Evolutionary conservation across 768 basidiomycete genomes (phyloP).

Genomic region (Hygrophorus pudorinus): DNA sequence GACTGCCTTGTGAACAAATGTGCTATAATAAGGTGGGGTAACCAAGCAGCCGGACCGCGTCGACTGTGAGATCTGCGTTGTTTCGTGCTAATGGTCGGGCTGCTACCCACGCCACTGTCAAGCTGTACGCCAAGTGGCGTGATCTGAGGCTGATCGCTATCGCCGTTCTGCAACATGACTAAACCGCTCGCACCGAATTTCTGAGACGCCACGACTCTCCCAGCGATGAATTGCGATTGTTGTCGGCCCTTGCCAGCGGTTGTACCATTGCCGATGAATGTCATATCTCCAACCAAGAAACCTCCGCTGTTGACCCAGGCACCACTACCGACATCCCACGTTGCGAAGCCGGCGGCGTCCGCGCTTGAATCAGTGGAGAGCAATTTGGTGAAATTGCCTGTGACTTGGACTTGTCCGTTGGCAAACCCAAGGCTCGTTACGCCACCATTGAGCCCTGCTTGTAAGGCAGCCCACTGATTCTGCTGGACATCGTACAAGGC

Average conservation of each 20-base stretch:
- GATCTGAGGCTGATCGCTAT: constrained; percentile 43
- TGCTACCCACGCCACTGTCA: constrained; percentile 24
- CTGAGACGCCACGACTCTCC: constrained; percentile 45
- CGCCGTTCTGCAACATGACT: constrained; percentile 64
- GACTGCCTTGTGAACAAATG: constrained; percentile 44
- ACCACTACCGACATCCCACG: constrained; percentile 52
- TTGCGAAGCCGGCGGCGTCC: constrained; percentile 54
- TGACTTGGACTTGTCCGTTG: constrained; percentile 46
- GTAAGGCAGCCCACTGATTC: constrained; percentile 59
- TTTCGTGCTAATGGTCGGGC: constrained; percentile 19
- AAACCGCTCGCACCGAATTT: constrained; percentile 72
- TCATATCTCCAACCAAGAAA: constrained; percentile 60
- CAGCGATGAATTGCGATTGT: constrained; percentile 53
- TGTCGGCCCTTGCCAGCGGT: constrained; percentile 19
- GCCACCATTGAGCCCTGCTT: constrained; percentile 64
- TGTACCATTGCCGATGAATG: constrained; percentile 61
- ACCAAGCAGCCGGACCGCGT: constrained; percentile 25
- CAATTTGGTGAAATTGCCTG: constrained; percentile 64
- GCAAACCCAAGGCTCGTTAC: constrained; percentile 53
- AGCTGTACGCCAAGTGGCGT: constrained; percentile 54
- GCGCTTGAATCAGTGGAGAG: constrained; percentile 24
- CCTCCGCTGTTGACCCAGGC: constrained; percentile 71
- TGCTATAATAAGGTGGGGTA: constrained; percentile 35
- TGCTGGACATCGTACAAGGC: constrained; percentile 61
- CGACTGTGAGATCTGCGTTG: constrained; percentile 27